phyloP scores from a whole-genome alignment of 2,329 filamentous ascomycete genomes.

The Lachnellula cervina region DNA sequence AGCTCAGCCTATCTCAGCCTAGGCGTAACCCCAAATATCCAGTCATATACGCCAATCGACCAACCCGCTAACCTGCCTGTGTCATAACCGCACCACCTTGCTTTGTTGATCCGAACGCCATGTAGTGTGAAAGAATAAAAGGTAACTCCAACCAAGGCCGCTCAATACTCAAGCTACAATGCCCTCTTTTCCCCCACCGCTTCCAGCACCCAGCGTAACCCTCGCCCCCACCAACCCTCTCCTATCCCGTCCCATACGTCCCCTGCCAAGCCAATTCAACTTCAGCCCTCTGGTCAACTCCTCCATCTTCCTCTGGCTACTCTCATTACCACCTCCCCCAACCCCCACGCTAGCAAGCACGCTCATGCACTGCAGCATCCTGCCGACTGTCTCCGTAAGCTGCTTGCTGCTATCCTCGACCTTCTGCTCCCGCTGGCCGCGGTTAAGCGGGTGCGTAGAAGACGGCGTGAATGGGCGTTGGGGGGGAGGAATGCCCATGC shows the following conservation, averaged over 20 bases:
- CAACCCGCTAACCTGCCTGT: too few relatives aligned
- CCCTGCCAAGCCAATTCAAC: slow-evolving; percentile 92
- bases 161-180: too few relatives aligned
- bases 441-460: slow-evolving; percentile 22
- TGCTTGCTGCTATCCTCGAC: slow-evolving; percentile 64
- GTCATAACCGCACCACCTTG: too few relatives aligned
- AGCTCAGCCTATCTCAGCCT: too few relatives aligned
- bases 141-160: too few relatives aligned
- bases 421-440: slow-evolving; percentile 35
- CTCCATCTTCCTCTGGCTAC: slow-evolving; percentile 72
- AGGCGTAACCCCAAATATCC: too few relatives aligned
- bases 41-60: too few relatives aligned
- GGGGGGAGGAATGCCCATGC: slow-evolving; percentile 24
- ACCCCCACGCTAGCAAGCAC: slow-evolving; percentile 71
- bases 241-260: slow-evolving; percentile 81
- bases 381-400: slow-evolving; percentile 87
- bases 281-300: slow-evolving; percentile 83
- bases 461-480: slow-evolving; percentile 29
- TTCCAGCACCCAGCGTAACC: slow-evolving; percentile 19
- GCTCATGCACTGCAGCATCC: slow-evolving; percentile 94
- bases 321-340: slow-evolving; percentile 48
- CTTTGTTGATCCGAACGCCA: too few relatives aligned
- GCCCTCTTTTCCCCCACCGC: too few relatives aligned
- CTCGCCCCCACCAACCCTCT: slow-evolving; percentile 68
- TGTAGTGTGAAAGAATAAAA: too few relatives aligned